Percentiles rank a stretch among this genome's conserved stretches.
phyloP scores from a whole-genome alignment of 1,284 basidiomycete species.

The Cryptococcus jaspeensis region DNA sequence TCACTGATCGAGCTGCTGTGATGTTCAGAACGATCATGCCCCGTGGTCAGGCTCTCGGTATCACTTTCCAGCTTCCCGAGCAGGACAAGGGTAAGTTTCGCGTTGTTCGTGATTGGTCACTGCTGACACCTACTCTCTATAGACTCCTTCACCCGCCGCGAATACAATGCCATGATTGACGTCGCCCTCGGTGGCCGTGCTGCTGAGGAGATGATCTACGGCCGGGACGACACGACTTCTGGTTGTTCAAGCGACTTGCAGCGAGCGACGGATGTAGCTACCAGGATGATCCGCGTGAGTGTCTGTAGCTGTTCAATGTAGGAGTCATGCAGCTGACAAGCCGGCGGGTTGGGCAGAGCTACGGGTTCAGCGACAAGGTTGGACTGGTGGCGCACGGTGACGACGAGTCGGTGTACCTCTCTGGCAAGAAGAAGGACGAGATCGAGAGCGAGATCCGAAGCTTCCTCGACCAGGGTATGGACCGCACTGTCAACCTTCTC shows the following conservation, averaged over 20 bases:
- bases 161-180: slow-evolving; percentile 63
- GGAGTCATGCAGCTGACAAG: neutral
- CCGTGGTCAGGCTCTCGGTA: slow-evolving; percentile 84
- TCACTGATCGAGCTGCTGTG: slow-evolving; percentile 1
- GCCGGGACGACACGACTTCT: slow-evolving; percentile 79
- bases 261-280: slow-evolving; percentile 73
- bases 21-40: slow-evolving; percentile 72
- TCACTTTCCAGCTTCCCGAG: slow-evolving; percentile 83
- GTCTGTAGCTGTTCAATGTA: slow-evolving; percentile 1
- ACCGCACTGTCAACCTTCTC: slow-evolving; percentile 67
- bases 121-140: slow-evolving; percentile 8
- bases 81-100: slow-evolving; percentile 59
- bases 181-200: slow-evolving; percentile 90
- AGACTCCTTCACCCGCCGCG: slow-evolving; percentile 49
- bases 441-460: slow-evolving; percentile 81
- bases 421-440: slow-evolving; percentile 69
- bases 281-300: slow-evolving; percentile 83
- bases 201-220: slow-evolving; percentile 89
- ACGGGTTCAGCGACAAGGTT: slow-evolving; percentile 79
- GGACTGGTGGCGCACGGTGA: slow-evolving; percentile 74
- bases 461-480: slow-evolving; percentile 71
- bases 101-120: neutral
- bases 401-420: slow-evolving; percentile 67
- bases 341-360: slow-evolving; percentile 57
- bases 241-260: slow-evolving; percentile 86